Conservation (phyloP, 2,329 filamentous ascomycete genomes). For the Penicillium sp. region DNA sequence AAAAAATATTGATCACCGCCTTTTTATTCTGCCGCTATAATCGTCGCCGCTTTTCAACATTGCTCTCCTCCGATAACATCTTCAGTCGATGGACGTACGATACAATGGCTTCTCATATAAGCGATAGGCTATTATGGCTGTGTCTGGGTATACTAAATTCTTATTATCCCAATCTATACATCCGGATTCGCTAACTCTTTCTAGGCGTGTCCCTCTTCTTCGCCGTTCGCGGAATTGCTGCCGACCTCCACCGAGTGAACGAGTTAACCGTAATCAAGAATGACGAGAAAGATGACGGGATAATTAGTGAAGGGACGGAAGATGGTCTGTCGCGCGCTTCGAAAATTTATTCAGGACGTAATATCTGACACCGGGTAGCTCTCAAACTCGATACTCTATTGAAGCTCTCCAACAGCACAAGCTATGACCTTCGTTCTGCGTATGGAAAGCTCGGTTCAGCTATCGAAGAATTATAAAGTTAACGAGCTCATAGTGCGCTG, state of each 20-base stretch:
- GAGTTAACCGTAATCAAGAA: conserved; percentile 65
- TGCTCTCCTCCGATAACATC: conserved; percentile 4
- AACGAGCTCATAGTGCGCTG: conserved; percentile 40
- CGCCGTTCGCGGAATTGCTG: conserved; percentile 60
- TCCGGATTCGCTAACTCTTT: conserved; percentile 9
- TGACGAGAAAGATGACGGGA: conserved; percentile 68
- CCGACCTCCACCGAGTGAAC: conserved; percentile 50
- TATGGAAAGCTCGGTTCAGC: conserved; percentile 59
- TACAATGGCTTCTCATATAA: conserved; percentile 41
- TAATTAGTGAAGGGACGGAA: conserved; percentile 76
- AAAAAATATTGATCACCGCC: conserved; percentile 44
- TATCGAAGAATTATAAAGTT: conserved; percentile 48
- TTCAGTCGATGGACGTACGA: not conserved
- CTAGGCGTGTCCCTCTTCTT: conserved; percentile 53
- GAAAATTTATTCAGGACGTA: no score
- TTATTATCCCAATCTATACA: not conserved
- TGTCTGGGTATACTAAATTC: conserved; percentile 38
- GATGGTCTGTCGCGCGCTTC: conserved; percentile 52
- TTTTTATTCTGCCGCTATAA: conserved; percentile 35
- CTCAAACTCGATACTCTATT: conserved; percentile 69
- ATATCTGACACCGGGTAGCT: conserved; percentile 44
- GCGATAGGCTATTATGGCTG: conserved; percentile 45
- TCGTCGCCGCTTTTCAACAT: conserved; percentile 11
- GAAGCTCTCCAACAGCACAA: conserved; percentile 72
- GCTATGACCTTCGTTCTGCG: conserved; percentile 72